A percentile compares a stretch with the other conserved stretches of the same genome.
phyloP scores from a whole-genome alignment of 208 protist species.

The Leishmania gerbilli region DNA sequence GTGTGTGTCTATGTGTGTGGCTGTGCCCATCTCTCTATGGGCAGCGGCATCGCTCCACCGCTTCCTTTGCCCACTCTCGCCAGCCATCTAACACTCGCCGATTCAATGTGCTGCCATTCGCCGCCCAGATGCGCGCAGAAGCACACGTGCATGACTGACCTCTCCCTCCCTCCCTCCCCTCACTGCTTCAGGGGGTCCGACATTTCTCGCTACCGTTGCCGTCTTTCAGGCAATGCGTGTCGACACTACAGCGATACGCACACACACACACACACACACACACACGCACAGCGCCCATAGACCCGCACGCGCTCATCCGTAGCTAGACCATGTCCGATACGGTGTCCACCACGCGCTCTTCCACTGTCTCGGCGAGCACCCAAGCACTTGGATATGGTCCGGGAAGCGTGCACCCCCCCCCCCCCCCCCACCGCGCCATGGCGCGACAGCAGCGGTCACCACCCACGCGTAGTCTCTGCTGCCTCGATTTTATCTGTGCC shows the following conservation, averaged over 20 bases:
- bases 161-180: background rate
- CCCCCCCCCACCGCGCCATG: background rate
- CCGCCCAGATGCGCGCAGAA: background rate
- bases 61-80: background rate
- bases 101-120: background rate
- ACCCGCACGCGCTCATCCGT: background rate
- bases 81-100: background rate
- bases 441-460: background rate
- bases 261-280: too few species aligned
- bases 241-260: background rate
- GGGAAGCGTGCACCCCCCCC: background rate
- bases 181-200: background rate
- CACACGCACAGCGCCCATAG: background rate
- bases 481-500: background rate
- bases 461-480: background rate
- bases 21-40: background rate
- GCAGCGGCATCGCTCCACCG: too few species aligned
- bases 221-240: background rate
- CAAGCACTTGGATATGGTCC: background rate
- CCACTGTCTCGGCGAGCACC: background rate
- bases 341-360: background rate
- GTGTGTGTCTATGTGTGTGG: background rate
- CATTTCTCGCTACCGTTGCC: background rate
- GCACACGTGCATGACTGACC: background rate
- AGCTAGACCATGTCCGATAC: background rate